Conservation (phyloP, 2,329 filamentous ascomycete species). For the Fusarium begoniae region DNA sequence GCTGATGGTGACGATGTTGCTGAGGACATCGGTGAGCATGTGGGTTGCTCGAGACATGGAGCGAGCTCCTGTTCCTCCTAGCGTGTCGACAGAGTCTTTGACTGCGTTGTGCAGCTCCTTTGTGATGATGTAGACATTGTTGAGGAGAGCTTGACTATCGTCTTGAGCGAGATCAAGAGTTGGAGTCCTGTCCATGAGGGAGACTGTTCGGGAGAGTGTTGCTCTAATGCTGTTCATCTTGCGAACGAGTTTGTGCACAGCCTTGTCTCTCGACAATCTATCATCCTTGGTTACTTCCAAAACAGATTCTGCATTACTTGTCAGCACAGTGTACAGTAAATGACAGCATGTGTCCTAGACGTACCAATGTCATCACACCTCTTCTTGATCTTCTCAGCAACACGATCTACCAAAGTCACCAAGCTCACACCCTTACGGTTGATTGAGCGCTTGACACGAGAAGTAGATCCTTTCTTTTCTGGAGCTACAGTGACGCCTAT, state of each 20-base stretch:
- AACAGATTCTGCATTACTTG: background rate
- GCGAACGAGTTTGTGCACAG: background rate
- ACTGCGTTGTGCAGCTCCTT: background rate
- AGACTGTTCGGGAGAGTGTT: background rate
- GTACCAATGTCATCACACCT: constrained; percentile 3
- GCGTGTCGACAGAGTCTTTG: background rate
- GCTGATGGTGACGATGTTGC: background rate
- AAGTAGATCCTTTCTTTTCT: fast-evolving
- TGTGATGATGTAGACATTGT: background rate
- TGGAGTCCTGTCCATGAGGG: background rate
- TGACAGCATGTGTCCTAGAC: fast-evolving
- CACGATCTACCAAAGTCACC: background rate
- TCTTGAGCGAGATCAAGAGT: background rate
- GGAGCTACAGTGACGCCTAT: background rate
- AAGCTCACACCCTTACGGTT: background rate
- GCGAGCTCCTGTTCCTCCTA: background rate
- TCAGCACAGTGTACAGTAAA: background rate
- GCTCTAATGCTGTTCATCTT: constrained; percentile 7
- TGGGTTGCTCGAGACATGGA: background rate
- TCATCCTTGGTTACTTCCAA: background rate
- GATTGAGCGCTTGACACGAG: background rate
- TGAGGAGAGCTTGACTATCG: background rate
- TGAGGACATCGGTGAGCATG: constrained; percentile 2
- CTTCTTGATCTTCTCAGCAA: background rate
- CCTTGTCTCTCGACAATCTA: background rate